Base-by-base conservation (phyloP, 2,329 filamentous ascomycete species). In the Raffaelea ambrosiae region DNA sequence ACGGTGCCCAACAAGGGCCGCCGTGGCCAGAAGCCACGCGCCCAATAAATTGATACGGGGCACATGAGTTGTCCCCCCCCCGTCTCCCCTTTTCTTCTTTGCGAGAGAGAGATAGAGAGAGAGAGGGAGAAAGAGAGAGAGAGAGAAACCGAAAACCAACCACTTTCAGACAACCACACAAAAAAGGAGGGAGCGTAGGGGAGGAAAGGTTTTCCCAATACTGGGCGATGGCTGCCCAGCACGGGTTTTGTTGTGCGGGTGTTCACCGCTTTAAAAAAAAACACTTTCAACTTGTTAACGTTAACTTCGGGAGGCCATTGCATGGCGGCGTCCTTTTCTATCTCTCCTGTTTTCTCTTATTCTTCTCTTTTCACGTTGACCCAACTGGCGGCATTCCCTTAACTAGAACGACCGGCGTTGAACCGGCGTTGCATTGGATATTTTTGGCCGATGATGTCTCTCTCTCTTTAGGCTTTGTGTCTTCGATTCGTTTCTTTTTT, bases 1-100 rank as follows among this genome's bases (percentile, higher is more conserved):
- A 83, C 76, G 22, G 80, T 81, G 14, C 55, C 61, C 3, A 57
- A 52, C 48, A 71, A 71, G 57, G 61, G 61, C 43, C 58, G 75
- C 61, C 54, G 69, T 35, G 52, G 41, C 44, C 53, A 63, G 58
- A 55, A 54, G 54, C 40, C 52, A 23, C 52, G 54, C 20, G 48
- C 40, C 14, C 43, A 48, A 33, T 50, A 31, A 48, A 19, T 39
- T n/a, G n/a, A n/a, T n/a, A n/a, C n/a, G n/a, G n/a, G n/a, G n/a
- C n/a, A n/a, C n/a, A n/a, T n/a, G n/a, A n/a, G n/a, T n/a, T n/a
- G n/a, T n/a, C n/a, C n/a, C n/a, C 11, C 9, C 35, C 14, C 9
- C 18, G n/a, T n/a, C n/a, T n/a, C n/a, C n/a, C n/a, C 8, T 40
- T 40, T 7, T 23, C 29, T 40, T 21, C 11, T 21, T 48, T 29